A percentile compares a stretch with the other conserved stretches of the same genome.
Conservation (phyloP, 2,329 filamentous ascomycete genomes). For the Phyllachora maydis region DNA sequence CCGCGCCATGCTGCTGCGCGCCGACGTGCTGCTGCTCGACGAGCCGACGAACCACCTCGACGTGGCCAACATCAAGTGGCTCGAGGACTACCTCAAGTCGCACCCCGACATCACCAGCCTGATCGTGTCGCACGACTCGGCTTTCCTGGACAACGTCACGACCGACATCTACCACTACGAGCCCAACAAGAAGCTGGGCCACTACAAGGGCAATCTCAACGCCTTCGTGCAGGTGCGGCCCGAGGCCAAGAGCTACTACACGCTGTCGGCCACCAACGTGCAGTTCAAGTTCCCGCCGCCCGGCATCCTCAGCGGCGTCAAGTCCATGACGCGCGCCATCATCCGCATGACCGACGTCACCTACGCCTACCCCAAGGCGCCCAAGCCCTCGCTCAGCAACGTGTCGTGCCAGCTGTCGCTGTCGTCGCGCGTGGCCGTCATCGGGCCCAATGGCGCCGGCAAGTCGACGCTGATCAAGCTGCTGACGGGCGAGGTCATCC, state of each 20-base stretch:
- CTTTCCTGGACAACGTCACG: constrained; percentile 90
- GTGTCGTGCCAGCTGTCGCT: constrained; percentile 76
- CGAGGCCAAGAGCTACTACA: constrained; percentile 97
- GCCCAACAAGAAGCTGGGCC: constrained; percentile 75
- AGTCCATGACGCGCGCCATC: constrained; percentile 83
- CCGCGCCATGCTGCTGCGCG: constrained; percentile 86
- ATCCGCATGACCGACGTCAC: constrained; percentile 85
- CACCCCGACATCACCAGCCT: constrained; percentile 94
- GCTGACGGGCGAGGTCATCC: constrained; percentile 79
- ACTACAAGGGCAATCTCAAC: constrained; percentile 65
- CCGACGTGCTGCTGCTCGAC: constrained; percentile 91
- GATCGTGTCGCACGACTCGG: constrained; percentile 97
- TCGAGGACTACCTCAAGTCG: constrained; percentile 86
- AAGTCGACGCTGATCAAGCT: constrained; percentile 98
- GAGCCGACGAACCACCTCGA: constrained; percentile 98
- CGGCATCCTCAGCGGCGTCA: constrained; percentile 85
- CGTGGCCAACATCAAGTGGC: constrained; percentile 87
- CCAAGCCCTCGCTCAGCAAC: constrained; percentile 75
- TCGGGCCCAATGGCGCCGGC: constrained; percentile 91
- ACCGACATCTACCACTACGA: constrained; percentile 99
- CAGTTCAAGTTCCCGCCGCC: constrained; percentile 98
- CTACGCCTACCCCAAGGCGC: constrained; percentile 78
- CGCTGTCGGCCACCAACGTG: constrained; percentile 66
- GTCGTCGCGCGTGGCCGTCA: constrained; percentile 87
- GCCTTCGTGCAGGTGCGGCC: constrained; percentile 77